phyloP scores from a whole-genome alignment of 805 yeast genomes.

The Saccharomycopsis vini region DNA sequence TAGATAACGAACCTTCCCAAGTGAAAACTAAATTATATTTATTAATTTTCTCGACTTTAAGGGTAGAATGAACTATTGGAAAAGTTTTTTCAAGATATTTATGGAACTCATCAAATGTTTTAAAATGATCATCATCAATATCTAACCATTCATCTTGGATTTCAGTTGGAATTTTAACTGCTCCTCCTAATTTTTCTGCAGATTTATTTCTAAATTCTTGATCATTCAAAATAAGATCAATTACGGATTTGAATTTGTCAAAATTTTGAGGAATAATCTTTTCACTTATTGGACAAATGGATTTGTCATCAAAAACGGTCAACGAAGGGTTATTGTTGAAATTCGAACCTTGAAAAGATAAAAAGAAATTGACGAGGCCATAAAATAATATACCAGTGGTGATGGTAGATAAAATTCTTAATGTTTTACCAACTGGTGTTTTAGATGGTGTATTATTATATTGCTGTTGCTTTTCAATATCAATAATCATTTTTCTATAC shows the following conservation, averaged over 20 bases:
- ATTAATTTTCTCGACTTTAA: slow-evolving; percentile 48
- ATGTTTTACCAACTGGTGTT: too few species aligned
- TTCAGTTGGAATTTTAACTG: slow-evolving; percentile 59
- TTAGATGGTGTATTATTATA: too few species aligned
- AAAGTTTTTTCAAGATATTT: slow-evolving; percentile 43
- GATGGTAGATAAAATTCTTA: too few species aligned
- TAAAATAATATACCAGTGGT: too few species aligned
- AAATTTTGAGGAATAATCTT: slow-evolving; percentile 10
- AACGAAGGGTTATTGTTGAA: too few species aligned
- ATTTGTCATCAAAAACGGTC: too few species aligned
- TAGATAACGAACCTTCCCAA: slow-evolving; percentile 44
- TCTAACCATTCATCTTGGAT: slow-evolving; percentile 46
- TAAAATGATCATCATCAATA: slow-evolving; percentile 44
- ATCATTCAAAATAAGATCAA: slow-evolving; percentile 23
- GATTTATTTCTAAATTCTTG: slow-evolving; percentile 32
- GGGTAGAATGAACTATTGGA: slow-evolving; percentile 41
- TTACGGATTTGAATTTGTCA: slow-evolving; percentile 8
- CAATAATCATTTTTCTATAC: too few species aligned
- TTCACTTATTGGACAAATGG: slow-evolving; percentile 10
- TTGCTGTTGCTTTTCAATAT: too few species aligned
- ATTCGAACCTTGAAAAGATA: too few species aligned
- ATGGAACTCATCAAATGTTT: slow-evolving; percentile 40
- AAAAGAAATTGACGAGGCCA: too few species aligned
- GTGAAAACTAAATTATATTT: slow-evolving; percentile 55
- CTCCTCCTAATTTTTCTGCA: slow-evolving; percentile 40